These are phyloP conservation scores for Beta corolliflora DNA, from an alignment of 179 eudicot species.

Conservation along the genomic window DNA sequence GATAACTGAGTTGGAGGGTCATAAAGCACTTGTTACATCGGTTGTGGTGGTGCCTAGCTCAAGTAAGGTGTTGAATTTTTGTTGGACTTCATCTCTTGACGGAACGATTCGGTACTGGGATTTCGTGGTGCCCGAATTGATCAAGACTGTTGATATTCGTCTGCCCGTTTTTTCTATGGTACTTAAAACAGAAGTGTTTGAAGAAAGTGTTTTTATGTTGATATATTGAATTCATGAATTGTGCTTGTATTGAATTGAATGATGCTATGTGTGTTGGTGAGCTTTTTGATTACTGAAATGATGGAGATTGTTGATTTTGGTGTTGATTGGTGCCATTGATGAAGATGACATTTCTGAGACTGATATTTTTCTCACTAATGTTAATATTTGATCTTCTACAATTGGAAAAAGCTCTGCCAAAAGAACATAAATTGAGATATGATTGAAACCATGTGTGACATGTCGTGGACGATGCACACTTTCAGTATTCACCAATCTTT, in stretches of 20 bases:
- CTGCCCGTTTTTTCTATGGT: constrained; percentile 82
- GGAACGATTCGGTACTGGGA: constrained; percentile 92
- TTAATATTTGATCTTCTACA: too few species aligned
- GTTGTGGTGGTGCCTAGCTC: constrained; percentile 68
- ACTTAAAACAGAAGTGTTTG: not conserved
- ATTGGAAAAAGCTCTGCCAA: too few species aligned
- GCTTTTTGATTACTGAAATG: not conserved
- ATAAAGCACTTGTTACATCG: constrained; percentile 67
- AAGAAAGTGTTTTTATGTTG: not conserved
- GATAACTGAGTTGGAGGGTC: constrained; percentile 86
- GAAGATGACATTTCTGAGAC: not conserved
- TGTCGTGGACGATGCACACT: too few species aligned
- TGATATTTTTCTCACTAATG: not conserved
- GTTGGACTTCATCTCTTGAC: constrained; percentile 93
- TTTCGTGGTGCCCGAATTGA: constrained; percentile 57
- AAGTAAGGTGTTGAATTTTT: constrained; percentile 56
- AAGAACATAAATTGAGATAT: too few species aligned
- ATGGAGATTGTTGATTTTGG: not conserved
- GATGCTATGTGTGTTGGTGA: not conserved
- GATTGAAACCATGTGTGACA: too few species aligned
- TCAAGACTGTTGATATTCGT: constrained; percentile 60
- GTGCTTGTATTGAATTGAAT: not conserved
- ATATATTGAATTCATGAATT: not conserved
- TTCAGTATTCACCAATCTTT: too few species aligned
- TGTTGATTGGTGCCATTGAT: not conserved